Base-by-base conservation (phyloP, 208 protist species). In the Vickermania spadyakhi region DNA sequence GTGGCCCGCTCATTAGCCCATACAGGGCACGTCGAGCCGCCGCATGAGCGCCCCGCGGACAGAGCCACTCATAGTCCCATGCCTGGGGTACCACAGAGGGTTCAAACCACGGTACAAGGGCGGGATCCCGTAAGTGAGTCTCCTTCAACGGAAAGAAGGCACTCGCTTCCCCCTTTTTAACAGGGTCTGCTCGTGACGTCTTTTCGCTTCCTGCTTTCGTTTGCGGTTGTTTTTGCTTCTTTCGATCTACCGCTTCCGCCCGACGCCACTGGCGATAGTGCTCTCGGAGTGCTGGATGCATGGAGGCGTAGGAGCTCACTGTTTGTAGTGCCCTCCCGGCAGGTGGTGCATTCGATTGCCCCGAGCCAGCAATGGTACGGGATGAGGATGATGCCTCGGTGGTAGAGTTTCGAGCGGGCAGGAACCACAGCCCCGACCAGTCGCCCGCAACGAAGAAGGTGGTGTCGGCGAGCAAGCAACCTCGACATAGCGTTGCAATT, bases 361-460 rank as follows among this genome's bases (percentile, higher is more conserved):
- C 25, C 4, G 2, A 14, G 21, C 42, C n/a, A 4, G 22, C 52
- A 21, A 26, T 21, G 11, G 36, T 5, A 26, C n/a, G 27, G 4
- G 42, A 22, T 11, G 22, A 21, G 13, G 51, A 5, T 4, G 62
- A 36, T 13, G 41, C 31, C 4, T 31, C 28, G 2, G 62, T 55
- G 29, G 26, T n/a, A 2, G 56, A 18, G 4, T 7, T 25, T 7
- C 18, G 7, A 42, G 50, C 31, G 0, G 70, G 62, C 27, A 70
- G 74, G 3, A 65, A 62, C 85, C 88, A 92, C 36, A 79, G 31
- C 0, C 74, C 84, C 0, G 83, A 87, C 22, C 86, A 63, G 51
- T 93, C 85, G 18, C 89, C 84, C 0, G 83, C 85, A 11, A 93
- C 75, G 54, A 86, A 91, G 59, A 91, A 93, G 45, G 81, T 89